Evolutionary conservation across 257 asterid genomes (phyloP).

Genomic region (Paraleonurus japonicus): DNA sequence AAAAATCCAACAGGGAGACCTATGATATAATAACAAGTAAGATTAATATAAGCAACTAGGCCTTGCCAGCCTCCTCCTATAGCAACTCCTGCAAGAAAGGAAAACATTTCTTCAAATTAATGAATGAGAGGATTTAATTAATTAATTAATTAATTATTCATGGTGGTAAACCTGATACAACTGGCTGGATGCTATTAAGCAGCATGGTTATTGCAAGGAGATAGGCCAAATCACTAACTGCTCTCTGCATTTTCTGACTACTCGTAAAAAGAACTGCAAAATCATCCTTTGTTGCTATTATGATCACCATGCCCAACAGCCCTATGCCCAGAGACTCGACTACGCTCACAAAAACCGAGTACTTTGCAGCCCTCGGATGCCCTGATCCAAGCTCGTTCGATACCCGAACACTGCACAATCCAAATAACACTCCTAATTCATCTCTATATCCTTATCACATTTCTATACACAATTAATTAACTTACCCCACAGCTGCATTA

Average conservation of each 20-base stretch:
- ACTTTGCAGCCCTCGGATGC: slow-evolving; percentile 87
- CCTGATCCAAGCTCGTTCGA: slow-evolving; percentile 93
- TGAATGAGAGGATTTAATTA: no score
- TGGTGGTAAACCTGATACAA: slow-evolving; percentile 64
- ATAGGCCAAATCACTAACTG: slow-evolving; percentile 74
- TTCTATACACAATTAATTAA: no score
- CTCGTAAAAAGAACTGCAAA: slow-evolving; percentile 67
- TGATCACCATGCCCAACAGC: slow-evolving; percentile 56
- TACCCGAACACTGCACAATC: slow-evolving; percentile 62
- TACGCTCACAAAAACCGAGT: slow-evolving; percentile 64
- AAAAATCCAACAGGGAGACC: slow-evolving; percentile 84
- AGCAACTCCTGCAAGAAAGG: slow-evolving; percentile 67
- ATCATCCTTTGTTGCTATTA: slow-evolving; percentile 61
- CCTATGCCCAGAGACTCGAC: slow-evolving; percentile 70
- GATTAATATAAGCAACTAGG: slow-evolving; percentile 78
- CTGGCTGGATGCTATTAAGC: slow-evolving; percentile 93
- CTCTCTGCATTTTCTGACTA: slow-evolving; percentile 78
- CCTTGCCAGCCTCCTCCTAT: slow-evolving; percentile 99
- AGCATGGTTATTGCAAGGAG: slow-evolving; percentile 82
- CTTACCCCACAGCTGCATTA: slow-evolving; percentile 90
- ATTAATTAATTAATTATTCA: no score
- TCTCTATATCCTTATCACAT: no score
- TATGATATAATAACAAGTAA: slow-evolving; percentile 69
- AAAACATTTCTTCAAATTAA: slow-evolving; percentile 3
- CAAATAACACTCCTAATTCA: no score